Conservation (phyloP, 139 green algal genomes). For the Astrephomene gubernaculifera region DNA sequence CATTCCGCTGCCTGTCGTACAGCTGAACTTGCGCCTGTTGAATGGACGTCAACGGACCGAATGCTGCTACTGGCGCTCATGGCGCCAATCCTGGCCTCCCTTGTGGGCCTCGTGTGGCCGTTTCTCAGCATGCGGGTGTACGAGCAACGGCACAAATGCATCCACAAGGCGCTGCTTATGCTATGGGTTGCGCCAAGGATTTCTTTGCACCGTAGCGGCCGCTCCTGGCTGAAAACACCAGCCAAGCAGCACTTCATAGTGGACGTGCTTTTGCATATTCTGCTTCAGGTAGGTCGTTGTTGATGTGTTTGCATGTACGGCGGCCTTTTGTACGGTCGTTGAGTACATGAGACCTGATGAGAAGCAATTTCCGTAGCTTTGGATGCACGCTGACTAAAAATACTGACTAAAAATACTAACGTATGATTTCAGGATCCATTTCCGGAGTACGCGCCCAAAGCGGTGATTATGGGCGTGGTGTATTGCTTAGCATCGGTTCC, state of each 20-base stretch:
- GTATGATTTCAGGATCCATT: neutral
- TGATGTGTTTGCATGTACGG: neutral
- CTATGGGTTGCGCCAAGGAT: neutral
- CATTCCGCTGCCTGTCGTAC: neutral
- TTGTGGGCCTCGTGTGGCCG: neutral
- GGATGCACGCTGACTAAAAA: neutral
- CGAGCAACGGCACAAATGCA: slow-evolving; percentile 4
- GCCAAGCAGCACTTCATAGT: neutral
- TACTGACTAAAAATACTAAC: neutral
- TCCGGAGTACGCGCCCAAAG: neutral
- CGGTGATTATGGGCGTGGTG: neutral
- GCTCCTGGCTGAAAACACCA: neutral
- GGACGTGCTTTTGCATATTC: neutral
- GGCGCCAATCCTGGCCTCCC: neutral
- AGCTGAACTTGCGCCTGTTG: neutral
- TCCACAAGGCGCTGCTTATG: slow-evolving; percentile 3
- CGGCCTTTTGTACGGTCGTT: neutral
- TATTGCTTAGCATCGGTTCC: neutral
- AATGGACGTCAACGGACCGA: neutral
- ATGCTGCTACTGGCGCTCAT: neutral
- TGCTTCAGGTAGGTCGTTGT: neutral
- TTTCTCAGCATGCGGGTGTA: neutral
- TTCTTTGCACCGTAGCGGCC: neutral
- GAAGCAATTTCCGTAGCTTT: neutral
- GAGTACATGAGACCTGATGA: neutral